Conservation (phyloP, 768 basidiomycete species). For the Termitomyces heimii region DNA sequence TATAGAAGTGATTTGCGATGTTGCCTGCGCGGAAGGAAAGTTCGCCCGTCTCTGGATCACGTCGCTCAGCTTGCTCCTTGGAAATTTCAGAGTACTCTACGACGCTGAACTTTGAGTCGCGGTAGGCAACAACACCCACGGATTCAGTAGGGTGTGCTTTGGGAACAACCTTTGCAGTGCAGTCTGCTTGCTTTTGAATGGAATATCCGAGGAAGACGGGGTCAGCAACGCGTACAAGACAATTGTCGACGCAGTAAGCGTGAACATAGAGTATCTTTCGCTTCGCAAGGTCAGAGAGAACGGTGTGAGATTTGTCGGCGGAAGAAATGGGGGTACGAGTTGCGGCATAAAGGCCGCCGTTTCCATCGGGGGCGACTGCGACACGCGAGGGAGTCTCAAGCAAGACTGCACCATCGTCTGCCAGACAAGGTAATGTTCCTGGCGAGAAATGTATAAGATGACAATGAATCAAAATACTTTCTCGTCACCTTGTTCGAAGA, state of each 20-base stretch:
- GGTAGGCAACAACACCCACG: slow-evolving; percentile 89
- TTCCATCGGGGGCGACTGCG: slow-evolving; percentile 97
- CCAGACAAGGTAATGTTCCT: slow-evolving; percentile 95
- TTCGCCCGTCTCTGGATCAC: slow-evolving; percentile 62
- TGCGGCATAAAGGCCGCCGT: slow-evolving; percentile 95
- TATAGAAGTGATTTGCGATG: slow-evolving; percentile 98
- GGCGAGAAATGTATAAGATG: slow-evolving; percentile 1
- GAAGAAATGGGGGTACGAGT: slow-evolving; percentile 71
- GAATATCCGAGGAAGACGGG: slow-evolving; percentile 96
- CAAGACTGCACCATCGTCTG: slow-evolving; percentile 90
- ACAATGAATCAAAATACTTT: slow-evolving; percentile 8
- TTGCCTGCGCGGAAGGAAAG: slow-evolving; percentile 92
- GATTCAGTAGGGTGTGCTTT: slow-evolving; percentile 84
- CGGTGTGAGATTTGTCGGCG: slow-evolving; percentile 54
- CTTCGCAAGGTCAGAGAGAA: slow-evolving; percentile 74
- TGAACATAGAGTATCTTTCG: slow-evolving; percentile 87
- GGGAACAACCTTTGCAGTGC: slow-evolving; percentile 94
- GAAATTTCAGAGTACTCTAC: slow-evolving; percentile 98
- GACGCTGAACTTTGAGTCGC: slow-evolving; percentile 81
- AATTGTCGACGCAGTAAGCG: slow-evolving; percentile 98
- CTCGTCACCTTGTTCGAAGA: slow-evolving; percentile 91
- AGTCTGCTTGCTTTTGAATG: slow-evolving; percentile 82
- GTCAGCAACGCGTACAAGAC: slow-evolving; percentile 94
- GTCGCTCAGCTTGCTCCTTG: slow-evolving; percentile 76
- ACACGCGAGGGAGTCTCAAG: slow-evolving; percentile 73